These are phyloP conservation scores for Ailanthus altissimus DNA, from an alignment of 345 rosid genomes.

Conservation along the genomic window DNA sequence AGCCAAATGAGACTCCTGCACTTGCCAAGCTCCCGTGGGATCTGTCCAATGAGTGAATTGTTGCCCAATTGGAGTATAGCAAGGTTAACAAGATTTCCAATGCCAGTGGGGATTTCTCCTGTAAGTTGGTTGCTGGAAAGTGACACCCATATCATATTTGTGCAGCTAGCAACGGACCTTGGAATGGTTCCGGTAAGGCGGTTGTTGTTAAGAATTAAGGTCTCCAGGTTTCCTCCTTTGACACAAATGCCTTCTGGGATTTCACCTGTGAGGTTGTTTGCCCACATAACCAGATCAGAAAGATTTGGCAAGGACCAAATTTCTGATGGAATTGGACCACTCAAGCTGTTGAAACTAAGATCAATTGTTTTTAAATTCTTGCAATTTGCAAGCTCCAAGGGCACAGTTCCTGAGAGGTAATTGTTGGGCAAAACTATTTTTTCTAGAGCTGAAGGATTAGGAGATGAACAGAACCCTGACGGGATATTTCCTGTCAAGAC, in stretches of 20 bases:
- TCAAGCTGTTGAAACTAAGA: conserved; percentile 82
- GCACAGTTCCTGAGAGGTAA: conserved; percentile 73
- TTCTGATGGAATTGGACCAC: conserved; percentile 60
- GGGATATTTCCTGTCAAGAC: conserved; percentile 65
- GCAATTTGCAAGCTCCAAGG: conserved; percentile 72
- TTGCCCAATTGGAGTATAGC: conserved; percentile 88
- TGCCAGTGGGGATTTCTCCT: conserved; percentile 70
- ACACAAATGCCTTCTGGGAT: conserved; percentile 77
- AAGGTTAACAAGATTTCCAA: conserved; percentile 62
- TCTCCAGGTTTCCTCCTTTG: conserved; percentile 75
- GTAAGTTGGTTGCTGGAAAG: conserved; percentile 73
- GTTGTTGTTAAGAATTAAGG: conserved; percentile 88
- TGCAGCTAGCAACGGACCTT: conserved; percentile 66
- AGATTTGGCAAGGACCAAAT: conserved; percentile 78
- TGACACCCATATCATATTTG: conserved; percentile 88
- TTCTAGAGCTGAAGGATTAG: conserved; percentile 51
- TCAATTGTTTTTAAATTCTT: conserved; percentile 68
- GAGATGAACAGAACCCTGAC: conserved; percentile 56
- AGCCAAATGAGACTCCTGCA: conserved; percentile 92
- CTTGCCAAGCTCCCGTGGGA: conserved; percentile 74
- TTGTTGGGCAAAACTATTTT: conserved; percentile 69
- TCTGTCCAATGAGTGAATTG: conserved; percentile 73
- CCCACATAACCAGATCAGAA: conserved; percentile 87
- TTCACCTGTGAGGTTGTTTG: conserved; percentile 81
- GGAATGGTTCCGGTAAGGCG: conserved; percentile 71